Evolutionary conservation across 176 grass and related monocot genomes (phyloP).

Genomic region (Triticum urartu): DNA sequence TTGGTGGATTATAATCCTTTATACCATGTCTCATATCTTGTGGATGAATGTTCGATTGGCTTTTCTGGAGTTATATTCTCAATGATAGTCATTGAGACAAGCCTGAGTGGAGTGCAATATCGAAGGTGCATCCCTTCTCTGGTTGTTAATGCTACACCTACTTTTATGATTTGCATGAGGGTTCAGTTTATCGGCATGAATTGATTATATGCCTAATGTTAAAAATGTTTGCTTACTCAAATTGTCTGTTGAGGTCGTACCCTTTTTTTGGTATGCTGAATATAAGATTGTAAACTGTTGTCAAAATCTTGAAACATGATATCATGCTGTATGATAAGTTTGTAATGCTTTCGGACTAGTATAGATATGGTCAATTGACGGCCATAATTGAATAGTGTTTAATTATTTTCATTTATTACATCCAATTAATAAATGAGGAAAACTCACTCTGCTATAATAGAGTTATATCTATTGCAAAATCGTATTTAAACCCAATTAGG

Average conservation of each 20-base stretch:
- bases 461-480: background rate
- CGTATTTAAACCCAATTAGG: background rate
- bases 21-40: conserved; percentile 41
- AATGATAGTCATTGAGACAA: conserved; percentile 97
- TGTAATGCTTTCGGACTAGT: background rate
- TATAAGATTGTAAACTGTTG: background rate
- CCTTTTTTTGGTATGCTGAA: background rate
- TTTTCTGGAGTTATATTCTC: conserved; percentile 98
- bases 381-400: background rate
- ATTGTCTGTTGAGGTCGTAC: background rate
- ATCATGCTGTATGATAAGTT: conserved; percentile 6
- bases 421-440: background rate
- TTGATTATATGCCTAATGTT: background rate
- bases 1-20: conserved; percentile 76
- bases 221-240: background rate
- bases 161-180: conserved; percentile 8
- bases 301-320: conserved; percentile 12
- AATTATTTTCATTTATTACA: background rate
- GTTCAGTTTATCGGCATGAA: background rate
- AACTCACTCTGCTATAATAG: background rate
- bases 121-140: conserved; percentile 62
- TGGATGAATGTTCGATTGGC: conserved; percentile 87
- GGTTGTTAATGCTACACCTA: background rate
- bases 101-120: conserved; percentile 78
- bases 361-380: background rate